These are phyloP conservation scores for Vitis vinifera DNA, from an alignment of 164 flowering plant species.

Conservation along the genomic window ASM3070453v1 NC_081814.1:19056001-19056500, in stretches of 20 bases:
- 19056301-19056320: too few relatives aligned
- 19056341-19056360: too few relatives aligned
- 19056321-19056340: too few relatives aligned
- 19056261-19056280: too few relatives aligned
- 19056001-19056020: neutral
- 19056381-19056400: too few relatives aligned
- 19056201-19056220: neutral
- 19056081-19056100: neutral
- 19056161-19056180: neutral
- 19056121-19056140: conserved; percentile 86
- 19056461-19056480: neutral
- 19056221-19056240: too few relatives aligned
- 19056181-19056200: neutral
- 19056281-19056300: too few relatives aligned
- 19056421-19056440: neutral
- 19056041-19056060: neutral
- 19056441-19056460: neutral
- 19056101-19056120: conserved; percentile 72
- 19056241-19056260: too few relatives aligned
- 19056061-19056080: neutral
- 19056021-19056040: neutral
- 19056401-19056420: neutral
- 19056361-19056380: too few relatives aligned
- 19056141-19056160: conserved; percentile 84
- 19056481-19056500: neutral